Evolutionary conservation across 768 basidiomycete genomes (phyloP).

Genomic region (Candolleomyces eurysporus): DNA sequence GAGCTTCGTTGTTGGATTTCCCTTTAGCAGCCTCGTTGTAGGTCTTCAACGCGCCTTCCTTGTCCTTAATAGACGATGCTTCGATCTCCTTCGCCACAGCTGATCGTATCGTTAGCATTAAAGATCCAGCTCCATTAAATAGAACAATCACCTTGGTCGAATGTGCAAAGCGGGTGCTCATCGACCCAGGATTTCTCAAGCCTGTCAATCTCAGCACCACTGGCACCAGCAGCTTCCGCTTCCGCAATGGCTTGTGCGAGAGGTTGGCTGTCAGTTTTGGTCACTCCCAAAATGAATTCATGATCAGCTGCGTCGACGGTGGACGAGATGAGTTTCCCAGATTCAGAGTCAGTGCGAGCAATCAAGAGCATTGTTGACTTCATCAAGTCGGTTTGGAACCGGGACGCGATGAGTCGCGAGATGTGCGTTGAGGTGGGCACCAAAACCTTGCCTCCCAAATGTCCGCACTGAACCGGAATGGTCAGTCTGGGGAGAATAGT

Average conservation of each 20-base stretch:
- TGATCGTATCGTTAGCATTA: conserved; percentile 28
- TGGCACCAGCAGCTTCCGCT: conserved; percentile 62
- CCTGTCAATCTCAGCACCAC: conserved; percentile 66
- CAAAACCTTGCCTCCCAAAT: conserved; percentile 88
- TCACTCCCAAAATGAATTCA: conserved; percentile 69
- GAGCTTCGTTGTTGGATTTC: conserved; percentile 71
- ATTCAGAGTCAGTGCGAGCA: conserved; percentile 91
- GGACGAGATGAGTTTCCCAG: conserved; percentile 78
- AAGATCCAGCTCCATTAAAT: not conserved
- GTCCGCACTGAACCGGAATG: conserved; percentile 58
- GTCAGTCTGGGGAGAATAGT: conserved; percentile 1
- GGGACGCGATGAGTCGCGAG: conserved; percentile 78
- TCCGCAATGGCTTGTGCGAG: conserved; percentile 70
- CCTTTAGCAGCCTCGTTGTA: conserved; percentile 59
- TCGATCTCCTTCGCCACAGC: conserved; percentile 61
- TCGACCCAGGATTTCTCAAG: conserved; percentile 78
- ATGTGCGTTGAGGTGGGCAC: conserved; percentile 88
- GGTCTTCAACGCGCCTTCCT: conserved; percentile 51
- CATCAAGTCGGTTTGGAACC: conserved; percentile 89
- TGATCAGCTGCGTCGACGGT: conserved; percentile 84
- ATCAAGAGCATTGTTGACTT: conserved; percentile 87
- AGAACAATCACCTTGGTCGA: conserved; percentile 66
- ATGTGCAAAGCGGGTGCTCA: conserved; percentile 70
- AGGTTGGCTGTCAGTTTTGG: conserved; percentile 40
- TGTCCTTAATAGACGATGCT: conserved; percentile 46